These are phyloP conservation scores for Naegleria gruberi DNA, from an alignment of 208 protist species.

Conservation along the genomic window DNA sequence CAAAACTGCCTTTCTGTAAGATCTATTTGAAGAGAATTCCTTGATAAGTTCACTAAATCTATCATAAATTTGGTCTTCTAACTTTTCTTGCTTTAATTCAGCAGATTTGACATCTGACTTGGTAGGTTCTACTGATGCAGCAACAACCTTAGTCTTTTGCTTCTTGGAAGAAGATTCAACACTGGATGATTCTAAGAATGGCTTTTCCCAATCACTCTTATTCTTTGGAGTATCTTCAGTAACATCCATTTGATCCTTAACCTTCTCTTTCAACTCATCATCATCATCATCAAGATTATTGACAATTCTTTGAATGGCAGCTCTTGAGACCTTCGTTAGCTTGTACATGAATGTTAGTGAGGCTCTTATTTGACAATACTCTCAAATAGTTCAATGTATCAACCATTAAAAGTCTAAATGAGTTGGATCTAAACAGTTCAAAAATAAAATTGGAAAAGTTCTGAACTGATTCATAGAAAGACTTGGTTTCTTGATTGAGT, in stretches of 20 bases:
- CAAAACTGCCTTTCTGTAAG: background rate
- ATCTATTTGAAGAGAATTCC: background rate
- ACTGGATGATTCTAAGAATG: background rate
- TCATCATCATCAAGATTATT: background rate
- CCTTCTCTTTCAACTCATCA: background rate
- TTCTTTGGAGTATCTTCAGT: background rate
- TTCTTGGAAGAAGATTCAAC: background rate
- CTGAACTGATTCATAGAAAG: background rate
- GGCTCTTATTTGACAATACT: background rate
- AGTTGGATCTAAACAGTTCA: background rate
- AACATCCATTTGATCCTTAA: background rate
- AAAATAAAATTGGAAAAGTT: background rate
- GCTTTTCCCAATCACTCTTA: background rate
- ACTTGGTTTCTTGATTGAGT: background rate
- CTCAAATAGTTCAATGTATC: background rate
- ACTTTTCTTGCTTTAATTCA: background rate
- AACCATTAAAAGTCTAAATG: background rate
- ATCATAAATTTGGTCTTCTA: background rate
- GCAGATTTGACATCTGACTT: background rate
- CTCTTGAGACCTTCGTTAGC: background rate
- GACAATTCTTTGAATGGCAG: background rate
- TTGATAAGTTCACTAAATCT: background rate
- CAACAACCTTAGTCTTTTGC: background rate
- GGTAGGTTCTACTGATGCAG: background rate
- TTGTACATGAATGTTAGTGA: background rate